phyloP scores from a whole-genome alignment of 2,329 filamentous ascomycete species.

The Botryotinia globosa region DNA sequence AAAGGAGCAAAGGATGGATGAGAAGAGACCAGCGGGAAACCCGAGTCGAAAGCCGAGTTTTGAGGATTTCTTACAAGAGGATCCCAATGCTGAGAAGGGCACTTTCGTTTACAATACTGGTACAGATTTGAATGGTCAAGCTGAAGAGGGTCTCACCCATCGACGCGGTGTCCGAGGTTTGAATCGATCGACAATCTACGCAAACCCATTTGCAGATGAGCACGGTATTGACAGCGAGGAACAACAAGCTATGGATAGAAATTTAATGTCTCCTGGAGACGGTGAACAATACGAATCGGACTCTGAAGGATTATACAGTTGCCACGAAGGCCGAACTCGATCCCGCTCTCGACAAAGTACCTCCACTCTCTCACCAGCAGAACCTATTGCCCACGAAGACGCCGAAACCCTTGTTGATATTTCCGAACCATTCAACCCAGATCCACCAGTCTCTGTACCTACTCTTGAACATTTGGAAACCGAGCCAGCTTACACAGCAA shows the following conservation, averaged over 20 bases:
- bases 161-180: slow-evolving; percentile 50
- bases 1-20: slow-evolving; percentile 35
- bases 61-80: slow-evolving; percentile 57
- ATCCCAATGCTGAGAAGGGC: slow-evolving; percentile 51
- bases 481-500: slow-evolving; percentile 46
- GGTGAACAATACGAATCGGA: slow-evolving; percentile 53
- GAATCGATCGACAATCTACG: slow-evolving; percentile 45
- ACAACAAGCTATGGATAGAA: slow-evolving; percentile 42
- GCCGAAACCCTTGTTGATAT: slow-evolving; percentile 35
- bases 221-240: slow-evolving; percentile 44
- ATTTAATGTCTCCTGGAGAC: slow-evolving; percentile 23
- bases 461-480: slow-evolving; percentile 27
- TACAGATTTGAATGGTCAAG: slow-evolving; percentile 43
- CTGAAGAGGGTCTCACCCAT: slow-evolving; percentile 44
- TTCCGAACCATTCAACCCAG: slow-evolving; percentile 30
- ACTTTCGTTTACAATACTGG: slow-evolving; percentile 59
- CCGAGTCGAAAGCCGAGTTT: slow-evolving; percentile 42
- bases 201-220: slow-evolving; percentile 55
- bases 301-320: slow-evolving; percentile 46
- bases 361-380: slow-evolving; percentile 26
- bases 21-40: slow-evolving; percentile 33
- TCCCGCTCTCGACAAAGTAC: slow-evolving; percentile 26
- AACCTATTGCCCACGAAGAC: slow-evolving; percentile 5
- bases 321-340: slow-evolving; percentile 24
- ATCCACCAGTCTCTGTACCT: slow-evolving; percentile 33